Percentiles rank a stretch among this genome's conserved stretches.
phyloP scores from a whole-genome alignment of 257 asterid species.

The Primulina eburnea region DNA sequence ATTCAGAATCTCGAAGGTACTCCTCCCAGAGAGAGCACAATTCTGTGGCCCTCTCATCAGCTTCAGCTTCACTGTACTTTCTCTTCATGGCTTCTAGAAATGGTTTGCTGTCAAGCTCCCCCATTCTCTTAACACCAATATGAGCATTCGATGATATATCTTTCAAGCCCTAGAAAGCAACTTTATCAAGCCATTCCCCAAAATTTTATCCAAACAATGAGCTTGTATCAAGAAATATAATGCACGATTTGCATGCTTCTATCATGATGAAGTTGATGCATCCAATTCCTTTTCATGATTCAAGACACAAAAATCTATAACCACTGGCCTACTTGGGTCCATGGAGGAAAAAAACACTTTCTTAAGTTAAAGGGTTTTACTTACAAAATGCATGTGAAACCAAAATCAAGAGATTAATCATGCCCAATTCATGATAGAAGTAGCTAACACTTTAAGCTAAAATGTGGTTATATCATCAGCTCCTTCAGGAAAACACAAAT shows the following conservation, averaged over 20 bases:
- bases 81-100: slow-evolving; percentile 66
- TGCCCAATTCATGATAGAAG: slow-evolving; percentile 13
- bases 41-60: slow-evolving; percentile 76
- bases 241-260: slow-evolving; percentile 18
- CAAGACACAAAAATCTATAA: neutral
- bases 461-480: neutral
- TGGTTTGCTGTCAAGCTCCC: slow-evolving; percentile 79
- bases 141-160: slow-evolving; percentile 43
- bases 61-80: slow-evolving; percentile 61
- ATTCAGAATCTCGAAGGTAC: slow-evolving; percentile 84
- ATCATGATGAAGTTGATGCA: slow-evolving; percentile 10
- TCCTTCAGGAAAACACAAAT: too few species aligned
- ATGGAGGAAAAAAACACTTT: neutral
- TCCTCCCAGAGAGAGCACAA: slow-evolving; percentile 89
- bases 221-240: slow-evolving; percentile 8
- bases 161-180: slow-evolving; percentile 58
- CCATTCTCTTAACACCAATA: slow-evolving; percentile 83
- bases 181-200: slow-evolving; percentile 20
- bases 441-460: slow-evolving; percentile 2
- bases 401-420: neutral
- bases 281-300: slow-evolving; percentile 3
- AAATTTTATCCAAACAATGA: slow-evolving; percentile 15
- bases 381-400: neutral
- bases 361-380: neutral
- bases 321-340: neutral